Conservation (phyloP, 768 basidiomycete genomes). For the Phaeolepiota aurea region DNA sequence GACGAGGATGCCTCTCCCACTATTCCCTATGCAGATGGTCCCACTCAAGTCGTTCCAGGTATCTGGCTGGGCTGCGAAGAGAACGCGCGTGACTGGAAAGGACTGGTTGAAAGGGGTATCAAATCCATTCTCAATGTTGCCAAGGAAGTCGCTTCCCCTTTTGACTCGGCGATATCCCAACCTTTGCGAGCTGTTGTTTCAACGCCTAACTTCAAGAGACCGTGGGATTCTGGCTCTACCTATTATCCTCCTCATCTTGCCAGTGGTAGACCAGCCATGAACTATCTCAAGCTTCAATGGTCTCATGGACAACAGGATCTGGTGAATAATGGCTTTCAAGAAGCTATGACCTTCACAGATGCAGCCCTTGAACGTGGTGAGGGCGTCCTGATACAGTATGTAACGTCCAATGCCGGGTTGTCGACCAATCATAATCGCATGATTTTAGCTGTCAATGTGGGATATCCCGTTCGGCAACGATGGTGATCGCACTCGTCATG, state of each 20-base stretch:
- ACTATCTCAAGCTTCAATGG: constrained; percentile 88
- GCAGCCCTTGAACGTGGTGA: constrained; percentile 67
- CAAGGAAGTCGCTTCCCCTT: constrained; percentile 77
- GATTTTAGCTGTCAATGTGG: constrained; percentile 80
- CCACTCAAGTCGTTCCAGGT: constrained; percentile 75
- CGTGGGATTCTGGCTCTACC: constrained; percentile 31
- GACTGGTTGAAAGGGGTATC: constrained; percentile 64
- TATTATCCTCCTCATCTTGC: constrained; percentile 62
- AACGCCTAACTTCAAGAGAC: constrained; percentile 52
- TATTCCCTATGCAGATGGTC: constrained; percentile 72
- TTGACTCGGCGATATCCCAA: constrained; percentile 40
- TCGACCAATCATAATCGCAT: constrained; percentile 8
- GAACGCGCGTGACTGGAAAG: constrained; percentile 77
- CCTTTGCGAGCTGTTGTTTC: constrained; percentile 56
- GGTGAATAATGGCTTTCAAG: constrained; percentile 68
- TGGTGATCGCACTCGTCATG: constrained; percentile 91
- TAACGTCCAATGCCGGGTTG: constrained; percentile 16
- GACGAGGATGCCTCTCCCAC: constrained; percentile 56
- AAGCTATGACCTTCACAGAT: constrained; percentile 78
- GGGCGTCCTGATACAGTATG: constrained; percentile 80
- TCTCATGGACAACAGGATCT: constrained; percentile 92
- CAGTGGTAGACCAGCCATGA: constrained; percentile 68
- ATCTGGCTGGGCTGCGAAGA: constrained; percentile 91
- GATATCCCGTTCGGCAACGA: constrained; percentile 83
- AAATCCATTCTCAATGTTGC: constrained; percentile 85